Evolutionary conservation across 345 rosid genomes (phyloP).

Genomic region (Brassica rapa): DNA sequence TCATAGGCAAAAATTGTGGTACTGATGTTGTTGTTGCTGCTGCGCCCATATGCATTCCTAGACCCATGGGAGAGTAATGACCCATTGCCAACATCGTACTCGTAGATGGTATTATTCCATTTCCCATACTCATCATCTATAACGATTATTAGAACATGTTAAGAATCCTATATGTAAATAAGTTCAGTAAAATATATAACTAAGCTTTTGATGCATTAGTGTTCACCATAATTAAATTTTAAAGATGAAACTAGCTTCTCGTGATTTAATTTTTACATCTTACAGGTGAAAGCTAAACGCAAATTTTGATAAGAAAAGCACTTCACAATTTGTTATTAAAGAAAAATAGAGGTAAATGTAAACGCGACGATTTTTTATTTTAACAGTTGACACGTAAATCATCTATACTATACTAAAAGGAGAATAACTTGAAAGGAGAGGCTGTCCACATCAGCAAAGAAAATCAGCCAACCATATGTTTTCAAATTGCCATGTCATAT

Average conservation of each 20-base stretch:
- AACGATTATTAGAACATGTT: conserved; percentile 8
- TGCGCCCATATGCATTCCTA: conserved; percentile 26
- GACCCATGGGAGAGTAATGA: conserved; percentile 17
- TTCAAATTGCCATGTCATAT: too few species aligned
- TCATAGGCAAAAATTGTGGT: conserved; percentile 21
- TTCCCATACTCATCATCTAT: conserved; percentile 67
- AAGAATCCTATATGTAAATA: not conserved
- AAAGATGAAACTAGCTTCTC: not conserved
- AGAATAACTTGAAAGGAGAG: too few species aligned
- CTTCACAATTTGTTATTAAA: too few species aligned
- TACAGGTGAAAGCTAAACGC: too few species aligned
- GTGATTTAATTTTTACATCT: not conserved
- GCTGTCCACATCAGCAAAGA: too few species aligned
- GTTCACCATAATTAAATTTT: not conserved
- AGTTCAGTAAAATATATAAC: not conserved
- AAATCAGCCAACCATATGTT: too few species aligned
- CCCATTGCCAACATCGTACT: conserved; percentile 30
- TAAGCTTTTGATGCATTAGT: not conserved
- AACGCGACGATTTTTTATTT: not conserved
- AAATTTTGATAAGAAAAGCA: too few species aligned
- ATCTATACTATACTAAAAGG: too few species aligned
- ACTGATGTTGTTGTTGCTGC: not conserved
- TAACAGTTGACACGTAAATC: not conserved
- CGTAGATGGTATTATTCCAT: conserved; percentile 38
- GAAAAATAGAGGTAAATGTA: not conserved